phyloP scores from a whole-genome alignment of 257 asterid species.

The Solanum phureja region DNA sequence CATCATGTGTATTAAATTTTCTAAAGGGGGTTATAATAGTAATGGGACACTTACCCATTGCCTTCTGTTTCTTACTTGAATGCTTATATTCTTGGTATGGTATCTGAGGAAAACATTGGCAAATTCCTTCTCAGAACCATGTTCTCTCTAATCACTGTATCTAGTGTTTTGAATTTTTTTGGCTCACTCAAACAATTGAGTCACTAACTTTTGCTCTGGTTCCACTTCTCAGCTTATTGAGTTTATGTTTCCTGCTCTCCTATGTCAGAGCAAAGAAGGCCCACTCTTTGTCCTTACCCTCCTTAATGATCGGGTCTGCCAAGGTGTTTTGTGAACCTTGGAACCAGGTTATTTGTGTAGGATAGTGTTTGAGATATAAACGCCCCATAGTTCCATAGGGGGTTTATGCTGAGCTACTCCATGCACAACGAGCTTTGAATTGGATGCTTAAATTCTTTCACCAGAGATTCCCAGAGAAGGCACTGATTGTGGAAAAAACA shows the following conservation, averaged over 20 bases:
- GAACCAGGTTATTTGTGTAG: not conserved
- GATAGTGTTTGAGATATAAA: not conserved
- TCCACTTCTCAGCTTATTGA: not conserved
- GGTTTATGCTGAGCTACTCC: not conserved
- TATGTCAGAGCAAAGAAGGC: not conserved
- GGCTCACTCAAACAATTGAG: not conserved
- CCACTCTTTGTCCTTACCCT: not conserved
- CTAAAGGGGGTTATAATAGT: not conserved
- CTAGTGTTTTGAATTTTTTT: not conserved
- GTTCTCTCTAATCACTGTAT: not conserved
- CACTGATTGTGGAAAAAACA: not conserved
- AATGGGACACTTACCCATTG: not conserved
- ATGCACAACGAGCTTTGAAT: not conserved
- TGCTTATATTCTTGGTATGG: not conserved
- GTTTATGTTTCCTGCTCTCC: not conserved
- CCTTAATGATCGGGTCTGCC: not conserved
- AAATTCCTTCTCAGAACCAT: not conserved
- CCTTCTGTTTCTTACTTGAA: not conserved
- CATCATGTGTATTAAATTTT: not conserved
- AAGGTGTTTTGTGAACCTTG: not conserved
- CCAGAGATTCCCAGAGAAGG: not conserved
- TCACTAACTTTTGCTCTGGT: not conserved
- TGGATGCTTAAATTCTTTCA: not conserved
- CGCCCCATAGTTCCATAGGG: not conserved
- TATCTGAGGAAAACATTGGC: not conserved